These are phyloP conservation scores for Colletotrichum aenigma DNA, from an alignment of 2,329 filamentous ascomycete species.

Conservation along the genomic window DNA sequence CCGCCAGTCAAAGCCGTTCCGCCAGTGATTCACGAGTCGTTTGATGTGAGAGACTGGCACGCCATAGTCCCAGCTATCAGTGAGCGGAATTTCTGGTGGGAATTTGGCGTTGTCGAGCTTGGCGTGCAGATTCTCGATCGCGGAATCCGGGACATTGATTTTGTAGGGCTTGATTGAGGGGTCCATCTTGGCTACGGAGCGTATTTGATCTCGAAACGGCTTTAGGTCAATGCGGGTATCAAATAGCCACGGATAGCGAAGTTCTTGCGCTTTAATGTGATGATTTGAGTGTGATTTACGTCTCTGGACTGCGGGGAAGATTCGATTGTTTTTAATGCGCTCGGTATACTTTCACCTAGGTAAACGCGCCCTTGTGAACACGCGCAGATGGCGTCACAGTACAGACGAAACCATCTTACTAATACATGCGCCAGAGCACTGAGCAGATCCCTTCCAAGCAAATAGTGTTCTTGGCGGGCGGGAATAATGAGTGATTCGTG, in stretches of 20 bases:
- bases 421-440: not conserved
- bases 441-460: not conserved
- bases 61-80: constrained; percentile 36
- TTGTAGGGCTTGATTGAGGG: constrained; percentile 34
- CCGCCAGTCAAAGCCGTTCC: constrained; percentile 65
- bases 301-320: not conserved
- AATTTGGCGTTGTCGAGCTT: constrained; percentile 35
- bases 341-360: not conserved
- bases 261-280: not conserved
- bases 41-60: constrained; percentile 33
- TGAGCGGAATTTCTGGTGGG: constrained; percentile 33
- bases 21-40: constrained; percentile 40
- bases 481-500: not conserved
- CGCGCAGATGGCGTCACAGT: constrained; percentile 7
- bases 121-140: constrained; percentile 30
- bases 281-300: not conserved
- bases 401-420: not conserved
- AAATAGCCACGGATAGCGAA: not conserved
- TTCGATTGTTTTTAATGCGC: not conserved
- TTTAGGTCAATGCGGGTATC: not conserved
- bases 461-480: not conserved
- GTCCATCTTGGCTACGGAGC: constrained; percentile 11
- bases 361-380: not conserved
- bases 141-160: constrained; percentile 35
- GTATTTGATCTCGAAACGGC: not conserved